phyloP scores from a whole-genome alignment of 2,329 filamentous ascomycete species.

The Fusarium sororula region DNA sequence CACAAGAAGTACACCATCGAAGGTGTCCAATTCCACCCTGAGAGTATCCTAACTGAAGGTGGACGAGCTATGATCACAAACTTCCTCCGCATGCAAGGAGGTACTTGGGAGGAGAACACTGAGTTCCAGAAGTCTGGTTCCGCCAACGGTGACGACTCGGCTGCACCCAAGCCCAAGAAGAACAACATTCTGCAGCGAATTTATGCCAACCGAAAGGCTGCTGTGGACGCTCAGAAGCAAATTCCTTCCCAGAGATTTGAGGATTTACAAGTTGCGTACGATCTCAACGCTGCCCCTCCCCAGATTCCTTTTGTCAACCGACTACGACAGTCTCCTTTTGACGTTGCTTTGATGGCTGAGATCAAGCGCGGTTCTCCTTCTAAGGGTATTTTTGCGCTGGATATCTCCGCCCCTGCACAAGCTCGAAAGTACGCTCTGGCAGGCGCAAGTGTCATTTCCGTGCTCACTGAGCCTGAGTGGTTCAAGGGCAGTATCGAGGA shows the following conservation, averaged over 20 bases:
- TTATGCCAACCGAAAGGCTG: constrained; percentile 80
- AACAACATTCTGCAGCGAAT: constrained; percentile 91
- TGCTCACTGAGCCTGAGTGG: constrained; percentile 98
- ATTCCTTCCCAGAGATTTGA: constrained; percentile 84
- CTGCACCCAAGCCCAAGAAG: constrained; percentile 62
- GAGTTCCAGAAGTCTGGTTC: constrained; percentile 57
- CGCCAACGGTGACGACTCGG: constrained; percentile 39
- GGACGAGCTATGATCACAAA: constrained; percentile 92
- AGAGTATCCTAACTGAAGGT: constrained; percentile 92
- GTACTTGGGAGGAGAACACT: constrained; percentile 89
- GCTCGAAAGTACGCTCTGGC: constrained; percentile 91
- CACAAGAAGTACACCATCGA: constrained; percentile 94
- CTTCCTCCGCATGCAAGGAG: constrained; percentile 86
- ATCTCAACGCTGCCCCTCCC: constrained; percentile 84
- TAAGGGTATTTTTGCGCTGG: constrained; percentile 90
- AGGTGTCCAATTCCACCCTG: constrained; percentile 96
- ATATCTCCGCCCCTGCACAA: constrained; percentile 88
- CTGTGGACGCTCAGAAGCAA: constrained; percentile 82
- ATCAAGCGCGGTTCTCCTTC: constrained; percentile 97
- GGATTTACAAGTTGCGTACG: constrained; percentile 87
- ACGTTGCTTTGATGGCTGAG: constrained; percentile 95
- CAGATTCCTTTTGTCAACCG: constrained; percentile 82
- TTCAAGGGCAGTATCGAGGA: constrained; percentile 99
- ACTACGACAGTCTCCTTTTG: constrained; percentile 81
- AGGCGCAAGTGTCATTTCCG: constrained; percentile 95